These are phyloP conservation scores for Panaeolus cyanescens DNA, from an alignment of 768 basidiomycete species.

Conservation along the genomic window DNA sequence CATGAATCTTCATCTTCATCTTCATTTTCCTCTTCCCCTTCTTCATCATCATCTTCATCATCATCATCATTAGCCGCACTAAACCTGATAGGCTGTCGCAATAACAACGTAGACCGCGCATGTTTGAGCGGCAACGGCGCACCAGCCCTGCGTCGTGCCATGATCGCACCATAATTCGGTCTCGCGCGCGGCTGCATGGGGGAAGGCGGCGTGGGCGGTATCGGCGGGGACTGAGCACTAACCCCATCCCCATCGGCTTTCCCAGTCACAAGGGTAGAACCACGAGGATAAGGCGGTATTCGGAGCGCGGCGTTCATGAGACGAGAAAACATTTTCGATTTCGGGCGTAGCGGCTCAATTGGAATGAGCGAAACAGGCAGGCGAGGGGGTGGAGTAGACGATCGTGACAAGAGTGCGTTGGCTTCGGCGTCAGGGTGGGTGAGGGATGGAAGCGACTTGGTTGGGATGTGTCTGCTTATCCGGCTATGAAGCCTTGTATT, in stretches of 20 bases:
- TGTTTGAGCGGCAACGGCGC: neutral
- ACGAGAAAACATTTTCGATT: neutral
- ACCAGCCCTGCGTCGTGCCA: neutral
- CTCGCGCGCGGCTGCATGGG: neutral
- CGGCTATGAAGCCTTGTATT: too few species aligned
- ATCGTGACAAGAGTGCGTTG: neutral
- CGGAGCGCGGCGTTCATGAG: neutral
- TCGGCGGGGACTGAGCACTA: neutral
- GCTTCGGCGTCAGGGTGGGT: neutral
- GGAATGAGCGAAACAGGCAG: neutral
- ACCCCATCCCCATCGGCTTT: neutral
- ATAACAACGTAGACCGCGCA: neutral
- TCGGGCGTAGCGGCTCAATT: neutral
- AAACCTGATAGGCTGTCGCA: neutral
- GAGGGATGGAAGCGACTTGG: neutral
- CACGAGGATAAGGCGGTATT: neutral
- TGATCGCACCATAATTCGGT: neutral
- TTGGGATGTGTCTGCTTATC: neutral
- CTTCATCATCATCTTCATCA: neutral
- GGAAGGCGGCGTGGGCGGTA: neutral
- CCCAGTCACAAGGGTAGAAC: neutral
- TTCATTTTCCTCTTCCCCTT: neutral
- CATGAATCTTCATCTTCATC: neutral
- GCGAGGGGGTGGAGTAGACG: neutral
- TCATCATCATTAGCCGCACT: neutral